Percentiles rank a stretch among this genome's conserved stretches.
Evolutionary conservation across 371 early-diverging fungal genomes (phyloP).

Genomic region (Mortierella sp.): DNA sequence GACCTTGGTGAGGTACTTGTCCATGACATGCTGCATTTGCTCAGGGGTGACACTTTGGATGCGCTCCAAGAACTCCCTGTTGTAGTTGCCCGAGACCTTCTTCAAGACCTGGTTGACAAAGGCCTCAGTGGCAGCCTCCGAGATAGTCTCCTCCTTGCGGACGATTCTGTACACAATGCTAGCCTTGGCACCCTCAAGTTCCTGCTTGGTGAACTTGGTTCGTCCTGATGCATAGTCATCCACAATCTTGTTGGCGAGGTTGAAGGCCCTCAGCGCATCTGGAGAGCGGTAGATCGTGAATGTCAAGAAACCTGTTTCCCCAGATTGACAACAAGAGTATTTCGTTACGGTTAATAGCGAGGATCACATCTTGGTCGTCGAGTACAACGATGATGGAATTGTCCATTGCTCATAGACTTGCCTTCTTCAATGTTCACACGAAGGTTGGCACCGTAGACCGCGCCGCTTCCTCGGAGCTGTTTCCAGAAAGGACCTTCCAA

Average conservation of each 20-base stretch:
- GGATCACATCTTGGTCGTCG: no score
- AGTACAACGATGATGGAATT: neutral
- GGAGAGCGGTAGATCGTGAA: constrained; percentile 70
- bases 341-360: no score
- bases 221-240: constrained; percentile 62
- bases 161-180: constrained; percentile 72
- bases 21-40: constrained; percentile 56
- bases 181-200: constrained; percentile 74
- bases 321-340: neutral
- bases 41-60: constrained; percentile 59
- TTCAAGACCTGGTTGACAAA: constrained; percentile 70
- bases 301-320: constrained; percentile 55
- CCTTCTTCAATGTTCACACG: constrained; percentile 60
- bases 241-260: constrained; percentile 66
- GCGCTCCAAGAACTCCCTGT: constrained; percentile 59
- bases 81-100: constrained; percentile 64
- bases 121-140: constrained; percentile 66
- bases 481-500: constrained; percentile 78
- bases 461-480: constrained; percentile 73
- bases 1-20: constrained; percentile 68
- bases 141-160: constrained; percentile 64
- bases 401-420: neutral
- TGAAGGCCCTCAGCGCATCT: constrained; percentile 68
- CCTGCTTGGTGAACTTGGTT: constrained; percentile 64
- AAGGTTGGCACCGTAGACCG: constrained; percentile 70